Percentiles rank a stretch among this genome's conserved stretches.
These are phyloP conservation scores for Antitrichia curtipendula DNA, from an alignment of 225 moss, liverwort and hornwort genomes.

Conservation along the genomic window DNA sequence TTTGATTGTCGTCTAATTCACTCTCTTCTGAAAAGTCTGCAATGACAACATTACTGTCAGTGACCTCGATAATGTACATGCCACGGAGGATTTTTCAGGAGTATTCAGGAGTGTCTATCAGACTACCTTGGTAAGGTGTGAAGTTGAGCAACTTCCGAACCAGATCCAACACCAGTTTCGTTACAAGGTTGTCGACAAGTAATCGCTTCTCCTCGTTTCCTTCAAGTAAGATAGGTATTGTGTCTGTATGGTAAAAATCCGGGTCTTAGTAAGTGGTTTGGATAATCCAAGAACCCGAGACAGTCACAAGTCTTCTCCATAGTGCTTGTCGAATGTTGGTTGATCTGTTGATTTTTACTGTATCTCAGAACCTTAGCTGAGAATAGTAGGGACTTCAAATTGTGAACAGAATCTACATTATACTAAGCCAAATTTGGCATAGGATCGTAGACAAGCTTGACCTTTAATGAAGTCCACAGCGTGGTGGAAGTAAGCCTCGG, in stretches of 20 bases:
- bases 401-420: neutral
- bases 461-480: slow-evolving; percentile 50
- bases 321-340: neutral
- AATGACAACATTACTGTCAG: neutral
- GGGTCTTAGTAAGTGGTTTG: neutral
- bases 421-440: neutral
- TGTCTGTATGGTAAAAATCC: slow-evolving; percentile 4
- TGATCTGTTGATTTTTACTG: neutral
- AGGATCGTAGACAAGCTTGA: neutral
- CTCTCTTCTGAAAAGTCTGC: neutral
- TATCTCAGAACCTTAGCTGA: neutral
- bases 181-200: slow-evolving; percentile 5
- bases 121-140: slow-evolving; percentile 11
- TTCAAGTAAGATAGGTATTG: slow-evolving; percentile 9
- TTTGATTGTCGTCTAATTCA: neutral
- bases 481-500: slow-evolving; percentile 32
- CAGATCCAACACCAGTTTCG: slow-evolving; percentile 25
- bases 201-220: slow-evolving; percentile 13
- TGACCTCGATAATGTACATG: neutral
- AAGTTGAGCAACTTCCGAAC: slow-evolving; percentile 28
- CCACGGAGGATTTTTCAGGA: neutral
- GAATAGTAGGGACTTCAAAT: neutral
- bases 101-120: neutral
- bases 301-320: neutral
- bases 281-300: neutral